A percentile compares a stretch with the other conserved stretches of the same genome.
These are phyloP conservation scores for Trypanosoma melophagium DNA, from an alignment of 208 protist genomes.

Conservation along the genomic window DNA sequence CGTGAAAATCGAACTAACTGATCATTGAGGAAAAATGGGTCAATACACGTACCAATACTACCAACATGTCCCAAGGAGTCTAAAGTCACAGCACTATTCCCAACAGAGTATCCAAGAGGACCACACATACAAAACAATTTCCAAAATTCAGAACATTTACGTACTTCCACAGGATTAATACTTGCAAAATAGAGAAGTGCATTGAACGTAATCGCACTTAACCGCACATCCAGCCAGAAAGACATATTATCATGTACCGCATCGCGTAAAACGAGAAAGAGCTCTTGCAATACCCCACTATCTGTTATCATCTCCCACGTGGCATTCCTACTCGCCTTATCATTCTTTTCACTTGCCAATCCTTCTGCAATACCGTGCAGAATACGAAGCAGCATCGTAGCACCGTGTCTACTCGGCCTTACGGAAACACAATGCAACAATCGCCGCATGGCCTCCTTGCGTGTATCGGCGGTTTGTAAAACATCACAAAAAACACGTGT, in stretches of 20 bases:
- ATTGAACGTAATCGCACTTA: slow-evolving; percentile 65
- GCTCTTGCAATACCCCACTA: slow-evolving; percentile 33
- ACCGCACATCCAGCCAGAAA: slow-evolving; percentile 82
- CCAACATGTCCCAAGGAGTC: slow-evolving; percentile 46
- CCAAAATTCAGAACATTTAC: slow-evolving; percentile 46
- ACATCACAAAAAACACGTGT: slow-evolving; percentile 44
- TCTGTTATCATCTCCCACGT: slow-evolving; percentile 27
- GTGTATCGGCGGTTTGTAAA: slow-evolving; percentile 24
- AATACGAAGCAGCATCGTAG: slow-evolving; percentile 54
- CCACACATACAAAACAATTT: slow-evolving; percentile 71
- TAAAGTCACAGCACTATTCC: slow-evolving; percentile 37
- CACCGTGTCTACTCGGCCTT: slow-evolving; percentile 36
- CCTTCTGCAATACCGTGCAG: slow-evolving; percentile 49
- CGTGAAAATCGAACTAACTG: slow-evolving; percentile 30
- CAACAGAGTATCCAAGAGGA: slow-evolving; percentile 66
- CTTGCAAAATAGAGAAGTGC: slow-evolving; percentile 61
- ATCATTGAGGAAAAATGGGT: slow-evolving; percentile 32
- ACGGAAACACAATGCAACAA: slow-evolving; percentile 33
- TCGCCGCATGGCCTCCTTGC: slow-evolving; percentile 43
- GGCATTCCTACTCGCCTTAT: slow-evolving; percentile 21
- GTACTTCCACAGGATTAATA: slow-evolving; percentile 34
- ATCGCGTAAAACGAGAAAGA: slow-evolving; percentile 50
- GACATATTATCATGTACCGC: slow-evolving; percentile 76
- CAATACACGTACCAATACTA: slow-evolving; percentile 48
- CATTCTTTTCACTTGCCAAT: slow-evolving; percentile 31